A percentile compares a stretch with the other conserved stretches of the same genome.
phyloP scores from a whole-genome alignment of 306 rosid genomes.

The Begonia loranthoides region DNA sequence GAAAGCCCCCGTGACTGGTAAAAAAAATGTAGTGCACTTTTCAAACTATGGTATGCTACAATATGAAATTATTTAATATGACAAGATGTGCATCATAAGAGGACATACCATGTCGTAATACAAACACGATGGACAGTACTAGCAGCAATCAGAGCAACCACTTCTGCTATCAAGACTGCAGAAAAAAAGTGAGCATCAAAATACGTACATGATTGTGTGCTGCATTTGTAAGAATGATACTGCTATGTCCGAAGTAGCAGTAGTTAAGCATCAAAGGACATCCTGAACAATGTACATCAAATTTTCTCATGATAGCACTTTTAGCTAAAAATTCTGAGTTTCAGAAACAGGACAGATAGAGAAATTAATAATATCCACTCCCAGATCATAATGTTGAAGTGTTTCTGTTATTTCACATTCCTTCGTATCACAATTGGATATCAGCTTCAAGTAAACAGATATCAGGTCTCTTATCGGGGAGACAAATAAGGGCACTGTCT shows the following conservation, averaged over 20 bases:
- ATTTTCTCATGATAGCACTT: too few species aligned
- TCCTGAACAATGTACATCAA: too few species aligned
- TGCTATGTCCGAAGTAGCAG: neutral
- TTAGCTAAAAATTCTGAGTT: too few species aligned
- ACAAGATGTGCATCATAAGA: neutral
- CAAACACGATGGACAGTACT: slow-evolving; percentile 87
- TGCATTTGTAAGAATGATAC: slow-evolving; percentile 2
- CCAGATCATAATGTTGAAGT: too few species aligned
- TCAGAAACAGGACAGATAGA: too few species aligned
- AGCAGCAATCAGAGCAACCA: slow-evolving; percentile 79
- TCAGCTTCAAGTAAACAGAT: too few species aligned
- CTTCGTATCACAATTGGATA: too few species aligned
- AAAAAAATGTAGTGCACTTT: neutral
- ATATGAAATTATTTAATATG: too few species aligned
- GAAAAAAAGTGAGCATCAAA: neutral
- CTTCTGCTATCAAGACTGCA: slow-evolving; percentile 68
- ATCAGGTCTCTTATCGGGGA: too few species aligned
- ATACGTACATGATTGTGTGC: neutral
- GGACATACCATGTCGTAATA: slow-evolving; percentile 71
- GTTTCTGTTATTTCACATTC: too few species aligned
- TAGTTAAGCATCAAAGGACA: neutral
- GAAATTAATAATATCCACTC: too few species aligned
- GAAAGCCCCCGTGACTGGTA: neutral
- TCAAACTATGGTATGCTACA: neutral
- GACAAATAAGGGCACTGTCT: too few species aligned